A percentile compares a stretch with the other conserved stretches of the same genome.
phyloP scores from a whole-genome alignment of 2,329 filamentous ascomycete species.

The Colletotrichum sp. region DNA sequence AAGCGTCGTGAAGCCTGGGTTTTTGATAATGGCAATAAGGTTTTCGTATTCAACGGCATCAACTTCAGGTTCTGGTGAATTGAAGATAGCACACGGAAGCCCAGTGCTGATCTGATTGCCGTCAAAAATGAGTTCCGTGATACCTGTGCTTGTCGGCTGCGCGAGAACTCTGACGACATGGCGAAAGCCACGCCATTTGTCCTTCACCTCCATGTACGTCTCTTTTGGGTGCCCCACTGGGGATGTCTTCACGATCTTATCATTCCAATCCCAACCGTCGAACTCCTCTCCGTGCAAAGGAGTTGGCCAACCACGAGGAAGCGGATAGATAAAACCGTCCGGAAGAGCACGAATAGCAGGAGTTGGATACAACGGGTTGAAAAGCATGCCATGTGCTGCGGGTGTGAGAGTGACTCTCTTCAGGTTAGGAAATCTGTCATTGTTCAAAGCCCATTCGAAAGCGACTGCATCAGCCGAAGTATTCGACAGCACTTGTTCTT shows the following conservation, averaged over 20 bases:
- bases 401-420: conserved; percentile 42
- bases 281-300: neutral
- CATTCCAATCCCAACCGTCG: neutral
- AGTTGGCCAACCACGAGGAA: conserved; percentile 36
- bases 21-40: conserved; percentile 25
- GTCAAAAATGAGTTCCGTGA: conserved; percentile 41
- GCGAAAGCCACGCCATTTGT: conserved; percentile 36
- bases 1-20: conserved; percentile 30
- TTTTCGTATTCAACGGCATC: conserved; percentile 27
- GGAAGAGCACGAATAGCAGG: conserved; percentile 47
- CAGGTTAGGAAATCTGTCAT: conserved; percentile 36
- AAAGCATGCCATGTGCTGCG: conserved; percentile 39
- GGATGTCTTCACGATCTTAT: neutral
- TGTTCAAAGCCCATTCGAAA: conserved; percentile 34
- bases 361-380: conserved; percentile 43
- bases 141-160: neutral
- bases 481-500: conserved; percentile 30
- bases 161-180: conserved; percentile 30
- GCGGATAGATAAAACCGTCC: conserved; percentile 41
- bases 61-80: conserved; percentile 16
- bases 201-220: conserved; percentile 12
- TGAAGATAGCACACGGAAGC: conserved; percentile 35
- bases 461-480: conserved; percentile 31
- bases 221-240: neutral
- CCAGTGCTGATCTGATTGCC: conserved; percentile 31